These are phyloP conservation scores for Aspergillus eucalypticola DNA, from an alignment of 2,329 filamentous ascomycete genomes.

Conservation along the genomic window DNA sequence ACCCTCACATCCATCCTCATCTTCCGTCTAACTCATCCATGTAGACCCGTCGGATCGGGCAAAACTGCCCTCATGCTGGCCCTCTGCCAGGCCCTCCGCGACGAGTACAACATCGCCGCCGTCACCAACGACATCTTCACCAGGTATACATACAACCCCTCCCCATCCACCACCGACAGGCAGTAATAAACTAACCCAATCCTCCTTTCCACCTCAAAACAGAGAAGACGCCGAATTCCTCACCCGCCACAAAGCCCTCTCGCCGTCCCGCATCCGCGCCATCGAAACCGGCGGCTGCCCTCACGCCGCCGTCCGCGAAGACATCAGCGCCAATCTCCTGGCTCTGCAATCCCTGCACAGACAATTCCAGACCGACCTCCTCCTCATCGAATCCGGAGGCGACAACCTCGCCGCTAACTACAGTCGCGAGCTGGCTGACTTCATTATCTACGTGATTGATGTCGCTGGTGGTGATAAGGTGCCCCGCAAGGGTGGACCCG, in stretches of 20 bases:
- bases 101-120: conserved; percentile 81
- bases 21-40: background rate
- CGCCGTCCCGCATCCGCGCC: conserved; percentile 79
- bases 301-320: conserved; percentile 94
- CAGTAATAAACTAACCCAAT: conserved; percentile 1
- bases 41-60: conserved; percentile 88
- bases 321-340: conserved; percentile 90
- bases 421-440: conserved; percentile 89
- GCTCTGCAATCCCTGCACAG: conserved; percentile 86
- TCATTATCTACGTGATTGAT: conserved; percentile 98
- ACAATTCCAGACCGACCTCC: conserved; percentile 75
- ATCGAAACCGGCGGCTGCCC: conserved; percentile 98
- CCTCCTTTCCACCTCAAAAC: conserved; percentile 7
- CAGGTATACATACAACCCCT: conserved; percentile 43
- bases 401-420: conserved; percentile 99
- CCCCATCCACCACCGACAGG: background rate
- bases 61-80: conserved; percentile 97
- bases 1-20: background rate
- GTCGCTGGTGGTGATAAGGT: conserved; percentile 96
- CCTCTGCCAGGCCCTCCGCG: conserved; percentile 80
- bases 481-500: conserved; percentile 90
- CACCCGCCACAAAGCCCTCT: conserved; percentile 79
- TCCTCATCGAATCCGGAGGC: conserved; percentile 93
- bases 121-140: conserved; percentile 99
- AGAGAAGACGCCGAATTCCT: conserved; percentile 97